Conservation (phyloP, 805 yeast genomes). For the Yarrowia divulgata region DNA sequence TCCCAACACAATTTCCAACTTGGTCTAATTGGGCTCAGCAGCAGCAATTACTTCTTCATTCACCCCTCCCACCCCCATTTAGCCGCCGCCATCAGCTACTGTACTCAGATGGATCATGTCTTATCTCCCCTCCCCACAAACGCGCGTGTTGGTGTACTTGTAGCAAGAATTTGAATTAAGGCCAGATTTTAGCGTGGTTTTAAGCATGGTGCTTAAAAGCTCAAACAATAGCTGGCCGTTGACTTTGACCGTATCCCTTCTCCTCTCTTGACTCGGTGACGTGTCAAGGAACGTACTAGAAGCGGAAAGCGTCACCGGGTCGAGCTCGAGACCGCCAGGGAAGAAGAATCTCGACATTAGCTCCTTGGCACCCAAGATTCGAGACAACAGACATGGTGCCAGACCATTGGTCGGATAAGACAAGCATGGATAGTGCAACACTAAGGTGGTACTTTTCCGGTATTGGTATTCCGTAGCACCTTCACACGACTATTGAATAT, state of each 20-base stretch:
- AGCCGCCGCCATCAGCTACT: constrained; percentile 3
- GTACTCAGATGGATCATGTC: neutral
- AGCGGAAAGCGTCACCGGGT: constrained; percentile 7
- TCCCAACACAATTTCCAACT: too few relatives aligned
- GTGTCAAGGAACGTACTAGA: too few relatives aligned
- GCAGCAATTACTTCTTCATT: neutral
- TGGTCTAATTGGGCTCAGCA: too few relatives aligned
- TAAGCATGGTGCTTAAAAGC: constrained; percentile 7
- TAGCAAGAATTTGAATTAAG: neutral
- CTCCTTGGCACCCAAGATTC: constrained; percentile 4
- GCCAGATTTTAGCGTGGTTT: neutral
- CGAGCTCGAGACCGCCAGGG: neutral
- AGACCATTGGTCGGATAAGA: neutral
- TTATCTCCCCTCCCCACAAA: constrained; percentile 13
- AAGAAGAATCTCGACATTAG: neutral
- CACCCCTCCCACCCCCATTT: neutral
- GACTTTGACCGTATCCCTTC: neutral
- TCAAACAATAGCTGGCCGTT: constrained; percentile 6
- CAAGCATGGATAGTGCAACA: too few relatives aligned
- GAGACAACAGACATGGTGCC: neutral
- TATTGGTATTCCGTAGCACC: too few relatives aligned
- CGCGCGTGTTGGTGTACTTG: too few relatives aligned
- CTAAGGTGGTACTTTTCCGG: too few relatives aligned
- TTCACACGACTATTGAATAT: neutral
- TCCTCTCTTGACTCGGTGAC: constrained; percentile 17